phyloP scores from a whole-genome alignment of 345 rosid genomes.

The Rhodomyrtus tomentosa region DNA sequence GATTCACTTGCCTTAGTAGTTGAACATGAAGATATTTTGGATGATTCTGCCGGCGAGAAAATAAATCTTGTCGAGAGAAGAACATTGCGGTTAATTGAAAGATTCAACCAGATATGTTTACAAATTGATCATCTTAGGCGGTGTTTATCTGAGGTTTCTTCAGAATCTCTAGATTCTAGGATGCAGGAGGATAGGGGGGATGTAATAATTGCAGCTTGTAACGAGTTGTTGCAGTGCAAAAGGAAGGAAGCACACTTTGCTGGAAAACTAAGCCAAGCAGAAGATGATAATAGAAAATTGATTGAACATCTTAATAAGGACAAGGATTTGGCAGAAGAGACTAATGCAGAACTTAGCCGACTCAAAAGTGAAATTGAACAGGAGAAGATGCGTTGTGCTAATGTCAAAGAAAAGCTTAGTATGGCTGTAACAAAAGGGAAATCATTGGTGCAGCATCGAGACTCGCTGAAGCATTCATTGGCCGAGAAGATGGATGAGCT shows the following conservation, averaged over 20 bases:
- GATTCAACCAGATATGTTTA: slow-evolving; percentile 42
- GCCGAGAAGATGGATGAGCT: slow-evolving; percentile 63
- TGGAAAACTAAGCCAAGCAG: slow-evolving; percentile 34
- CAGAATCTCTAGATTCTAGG: slow-evolving; percentile 16
- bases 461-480: slow-evolving; percentile 63
- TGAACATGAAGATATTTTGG: slow-evolving; percentile 46
- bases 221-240: slow-evolving; percentile 45
- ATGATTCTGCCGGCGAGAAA: slow-evolving; percentile 37
- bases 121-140: slow-evolving; percentile 60
- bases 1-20: slow-evolving; percentile 42
- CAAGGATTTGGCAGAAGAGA: slow-evolving; percentile 26
- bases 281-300: slow-evolving; percentile 45
- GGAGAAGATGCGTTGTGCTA: slow-evolving; percentile 64
- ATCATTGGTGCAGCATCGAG: slow-evolving; percentile 89
- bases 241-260: slow-evolving; percentile 38
- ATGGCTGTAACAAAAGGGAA: slow-evolving; percentile 96
- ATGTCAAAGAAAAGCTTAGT: slow-evolving; percentile 86
- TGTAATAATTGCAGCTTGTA: slow-evolving; percentile 48
- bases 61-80: slow-evolving; percentile 48
- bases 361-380: slow-evolving; percentile 57
- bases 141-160: slow-evolving; percentile 38
- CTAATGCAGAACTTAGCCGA: slow-evolving; percentile 37
- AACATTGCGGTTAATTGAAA: slow-evolving; percentile 40
- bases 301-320: slow-evolving; percentile 48
- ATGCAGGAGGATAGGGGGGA: slow-evolving; percentile 43